These are phyloP conservation scores for Diaporthe ilicicola DNA, from an alignment of 2,329 filamentous ascomycete genomes.

Conservation along the genomic window DNA sequence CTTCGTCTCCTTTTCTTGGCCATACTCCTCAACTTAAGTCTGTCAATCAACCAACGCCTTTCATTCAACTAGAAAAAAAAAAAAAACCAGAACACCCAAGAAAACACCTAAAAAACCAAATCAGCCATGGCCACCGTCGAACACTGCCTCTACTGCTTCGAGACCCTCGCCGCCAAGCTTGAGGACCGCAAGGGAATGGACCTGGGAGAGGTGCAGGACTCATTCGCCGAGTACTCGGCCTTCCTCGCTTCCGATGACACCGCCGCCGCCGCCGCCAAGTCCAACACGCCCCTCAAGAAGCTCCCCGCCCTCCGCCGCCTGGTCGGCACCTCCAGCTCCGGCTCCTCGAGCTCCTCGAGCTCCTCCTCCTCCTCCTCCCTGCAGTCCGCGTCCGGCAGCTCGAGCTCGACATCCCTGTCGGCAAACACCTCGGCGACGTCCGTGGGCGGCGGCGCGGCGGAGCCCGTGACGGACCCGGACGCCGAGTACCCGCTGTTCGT, in stretches of 20 bases:
- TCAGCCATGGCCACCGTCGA: conserved; percentile 78
- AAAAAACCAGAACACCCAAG: not conserved
- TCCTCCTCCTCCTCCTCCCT: conserved; percentile 45
- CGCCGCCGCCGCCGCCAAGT: conserved; percentile 32
- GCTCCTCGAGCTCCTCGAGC: conserved; percentile 4
- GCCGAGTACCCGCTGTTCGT: conserved; percentile 83
- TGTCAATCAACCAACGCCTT: not conserved
- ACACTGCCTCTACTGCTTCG: conserved; percentile 95
- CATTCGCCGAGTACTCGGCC: conserved; percentile 60
- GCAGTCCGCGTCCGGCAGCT: conserved; percentile 43
- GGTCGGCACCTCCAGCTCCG: conserved; percentile 40
- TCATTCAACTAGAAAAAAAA: not conserved
- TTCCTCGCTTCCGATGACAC: conserved; percentile 38
- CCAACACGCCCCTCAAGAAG: conserved; percentile 41
- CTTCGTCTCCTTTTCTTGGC: not conserved
- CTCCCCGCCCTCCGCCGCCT: conserved; percentile 54
- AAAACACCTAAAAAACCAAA: conserved; percentile 47
- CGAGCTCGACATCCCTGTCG: conserved; percentile 41
- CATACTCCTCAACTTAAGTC: not conserved
- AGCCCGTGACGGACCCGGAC: conserved; percentile 40
- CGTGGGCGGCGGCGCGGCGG: conserved; percentile 46
- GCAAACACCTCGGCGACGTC: conserved; percentile 45
- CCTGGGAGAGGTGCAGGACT: conserved; percentile 74
- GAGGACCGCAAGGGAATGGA: conserved; percentile 72
- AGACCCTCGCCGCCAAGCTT: conserved; percentile 80